phyloP scores from a whole-genome alignment of 75 land plant genomes.

The Gnetum montanum region DNA sequence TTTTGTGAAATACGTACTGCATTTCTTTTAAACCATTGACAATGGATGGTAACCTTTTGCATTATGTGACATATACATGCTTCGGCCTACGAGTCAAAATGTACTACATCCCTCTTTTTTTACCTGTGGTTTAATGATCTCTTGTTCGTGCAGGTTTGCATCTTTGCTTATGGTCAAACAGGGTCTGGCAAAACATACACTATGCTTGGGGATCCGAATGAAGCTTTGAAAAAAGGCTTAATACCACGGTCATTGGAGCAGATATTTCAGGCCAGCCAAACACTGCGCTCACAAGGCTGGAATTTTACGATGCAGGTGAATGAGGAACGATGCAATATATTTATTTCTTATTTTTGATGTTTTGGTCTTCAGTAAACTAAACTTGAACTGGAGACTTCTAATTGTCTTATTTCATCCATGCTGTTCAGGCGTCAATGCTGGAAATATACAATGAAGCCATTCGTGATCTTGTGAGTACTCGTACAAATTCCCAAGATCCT shows the following conservation, averaged over 20 bases:
- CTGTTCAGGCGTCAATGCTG: constrained; percentile 25
- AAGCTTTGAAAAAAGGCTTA: constrained; percentile 15
- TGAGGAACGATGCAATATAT: too few species aligned
- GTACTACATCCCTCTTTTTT: too few species aligned
- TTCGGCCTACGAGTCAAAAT: too few species aligned
- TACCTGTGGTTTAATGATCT: too few species aligned
- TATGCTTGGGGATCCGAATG: constrained; percentile 26
- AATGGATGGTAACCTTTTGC: too few species aligned
- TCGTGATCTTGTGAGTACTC: constrained; percentile 11
- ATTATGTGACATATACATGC: too few species aligned
- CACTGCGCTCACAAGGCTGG: constrained; percentile 26
- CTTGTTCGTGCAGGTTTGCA: constrained; percentile 17
- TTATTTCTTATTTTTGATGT: too few species aligned
- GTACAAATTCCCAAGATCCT: constrained; percentile 1
- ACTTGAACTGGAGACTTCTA: too few species aligned
- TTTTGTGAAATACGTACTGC: too few species aligned
- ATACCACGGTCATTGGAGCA: constrained; percentile 32
- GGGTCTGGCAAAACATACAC: constrained; percentile 33
- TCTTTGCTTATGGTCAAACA: constrained; percentile 37
- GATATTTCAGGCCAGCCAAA: constrained; percentile 25
- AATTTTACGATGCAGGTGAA: constrained; percentile 25
- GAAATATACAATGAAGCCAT: constrained; percentile 31
- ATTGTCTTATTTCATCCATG: too few species aligned
- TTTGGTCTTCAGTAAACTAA: too few species aligned
- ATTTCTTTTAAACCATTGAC: too few species aligned